These are phyloP conservation scores for Dothistroma pini DNA, from an alignment of 2,329 filamentous ascomycete species.

Conservation along the genomic window DNA sequence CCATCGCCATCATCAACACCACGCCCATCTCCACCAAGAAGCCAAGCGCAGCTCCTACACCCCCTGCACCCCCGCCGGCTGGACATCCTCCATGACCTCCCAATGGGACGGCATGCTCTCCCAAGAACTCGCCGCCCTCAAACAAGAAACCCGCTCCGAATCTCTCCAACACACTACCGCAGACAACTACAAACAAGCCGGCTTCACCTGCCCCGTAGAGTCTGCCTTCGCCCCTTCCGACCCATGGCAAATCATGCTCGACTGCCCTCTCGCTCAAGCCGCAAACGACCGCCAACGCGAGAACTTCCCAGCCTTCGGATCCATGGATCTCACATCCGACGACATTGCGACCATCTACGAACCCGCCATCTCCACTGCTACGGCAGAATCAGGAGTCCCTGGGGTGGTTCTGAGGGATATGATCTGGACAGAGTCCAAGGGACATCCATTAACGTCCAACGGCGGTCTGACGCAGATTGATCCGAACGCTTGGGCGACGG, in stretches of 20 bases:
- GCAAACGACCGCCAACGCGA: slow-evolving; percentile 14
- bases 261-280: slow-evolving; percentile 11
- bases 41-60: background rate
- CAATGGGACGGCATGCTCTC: slow-evolving; percentile 18
- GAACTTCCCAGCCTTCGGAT: slow-evolving; percentile 14
- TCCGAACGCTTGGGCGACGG: slow-evolving; percentile 1
- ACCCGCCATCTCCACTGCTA: slow-evolving; percentile 11
- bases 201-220: slow-evolving; percentile 6
- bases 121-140: slow-evolving; percentile 11
- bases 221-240: slow-evolving; percentile 9
- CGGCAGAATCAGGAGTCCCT: slow-evolving; percentile 11
- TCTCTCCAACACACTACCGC: slow-evolving; percentile 1
- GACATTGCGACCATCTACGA: slow-evolving; percentile 16
- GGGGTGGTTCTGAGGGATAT: slow-evolving; percentile 13
- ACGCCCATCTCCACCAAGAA: background rate
- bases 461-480: slow-evolving; percentile 7
- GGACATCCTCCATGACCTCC: slow-evolving; percentile 3
- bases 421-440: slow-evolving; percentile 19
- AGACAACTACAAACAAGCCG: slow-evolving; percentile 12
- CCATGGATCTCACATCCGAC: slow-evolving; percentile 17
- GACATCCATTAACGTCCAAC: slow-evolving; percentile 12
- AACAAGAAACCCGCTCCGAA: slow-evolving; percentile 3
- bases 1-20: background rate
- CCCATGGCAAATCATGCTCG: slow-evolving; percentile 10
- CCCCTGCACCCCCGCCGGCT: slow-evolving; percentile 5